phyloP scores from a whole-genome alignment of 352 stramenopile genomes.

The Phytophthora uliginosa region DNA sequence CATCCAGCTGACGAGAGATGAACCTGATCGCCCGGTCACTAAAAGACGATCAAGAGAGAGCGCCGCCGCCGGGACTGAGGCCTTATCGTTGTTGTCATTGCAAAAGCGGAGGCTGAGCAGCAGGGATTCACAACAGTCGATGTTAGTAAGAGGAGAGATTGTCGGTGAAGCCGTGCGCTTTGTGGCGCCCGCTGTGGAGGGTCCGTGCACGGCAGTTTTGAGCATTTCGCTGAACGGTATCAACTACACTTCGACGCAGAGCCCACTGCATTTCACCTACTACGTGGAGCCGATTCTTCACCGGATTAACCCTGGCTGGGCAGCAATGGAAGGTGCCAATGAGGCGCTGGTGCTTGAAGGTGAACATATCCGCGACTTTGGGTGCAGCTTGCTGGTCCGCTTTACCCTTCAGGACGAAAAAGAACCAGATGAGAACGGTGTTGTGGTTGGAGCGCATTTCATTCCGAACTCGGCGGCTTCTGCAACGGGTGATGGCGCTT shows the following conservation, averaged over 20 bases:
- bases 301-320: conserved; percentile 62
- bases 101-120: neutral
- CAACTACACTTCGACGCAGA: conserved; percentile 70
- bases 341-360: conserved; percentile 50
- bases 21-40: neutral
- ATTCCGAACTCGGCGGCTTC: conserved; percentile 22
- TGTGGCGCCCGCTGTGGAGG: conserved; percentile 47
- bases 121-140: conserved; percentile 1
- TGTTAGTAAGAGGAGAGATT: conserved; percentile 65
- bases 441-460: conserved; percentile 49
- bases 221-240: conserved; percentile 85
- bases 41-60: conserved; percentile 2
- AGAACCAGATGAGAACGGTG: conserved; percentile 11
- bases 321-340: conserved; percentile 43
- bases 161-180: conserved; percentile 73
- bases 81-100: neutral
- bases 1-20: conserved; percentile 39
- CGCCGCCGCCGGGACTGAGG: neutral
- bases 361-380: conserved; percentile 64
- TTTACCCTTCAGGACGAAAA: conserved; percentile 54
- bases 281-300: conserved; percentile 65
- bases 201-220: conserved; percentile 53
- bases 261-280: conserved; percentile 64
- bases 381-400: conserved; percentile 51
- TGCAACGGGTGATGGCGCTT: conserved; percentile 13